phyloP scores from a whole-genome alignment of 805 yeast species.

The Lachancea fermentati region DNA sequence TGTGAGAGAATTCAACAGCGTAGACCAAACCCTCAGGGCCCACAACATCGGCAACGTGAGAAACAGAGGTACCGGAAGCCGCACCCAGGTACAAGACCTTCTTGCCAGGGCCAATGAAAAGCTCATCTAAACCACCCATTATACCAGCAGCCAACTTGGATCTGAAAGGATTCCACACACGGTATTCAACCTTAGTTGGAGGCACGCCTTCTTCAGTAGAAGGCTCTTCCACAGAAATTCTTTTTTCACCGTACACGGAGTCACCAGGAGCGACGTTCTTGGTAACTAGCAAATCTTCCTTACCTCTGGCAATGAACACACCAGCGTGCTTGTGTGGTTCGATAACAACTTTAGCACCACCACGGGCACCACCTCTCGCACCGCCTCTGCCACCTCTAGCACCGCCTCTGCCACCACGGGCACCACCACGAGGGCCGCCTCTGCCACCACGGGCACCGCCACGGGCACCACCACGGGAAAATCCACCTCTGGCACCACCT shows the following conservation, averaged over 20 bases:
- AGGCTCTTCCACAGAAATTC: slow-evolving; percentile 91
- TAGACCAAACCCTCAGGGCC: slow-evolving; percentile 99
- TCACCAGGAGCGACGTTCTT: slow-evolving; percentile 98
- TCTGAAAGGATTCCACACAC: slow-evolving; percentile 99
- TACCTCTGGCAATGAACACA: slow-evolving; percentile 99
- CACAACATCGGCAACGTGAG: slow-evolving; percentile 96
- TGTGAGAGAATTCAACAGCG: slow-evolving; percentile 98
- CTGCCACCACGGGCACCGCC: slow-evolving; percentile 57
- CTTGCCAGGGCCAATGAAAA: slow-evolving; percentile 96
- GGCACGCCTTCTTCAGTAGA: slow-evolving; percentile 81
- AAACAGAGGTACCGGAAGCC: slow-evolving; percentile 98
- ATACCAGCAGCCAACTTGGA: slow-evolving; percentile 99
- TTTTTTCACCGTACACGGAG: slow-evolving; percentile 96
- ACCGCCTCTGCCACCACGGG: slow-evolving; percentile 59
- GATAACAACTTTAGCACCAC: slow-evolving; percentile 93
- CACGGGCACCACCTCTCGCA: slow-evolving; percentile 74
- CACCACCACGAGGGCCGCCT: slow-evolving; percentile 50
- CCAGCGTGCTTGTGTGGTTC: slow-evolving; percentile 99
- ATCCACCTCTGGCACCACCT: slow-evolving; percentile 46
- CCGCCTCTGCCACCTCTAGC: slow-evolving; percentile 63
- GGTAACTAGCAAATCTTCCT: slow-evolving; percentile 96
- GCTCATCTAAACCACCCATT: slow-evolving; percentile 98
- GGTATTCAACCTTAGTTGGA: slow-evolving; percentile 93
- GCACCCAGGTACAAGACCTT: slow-evolving; percentile 98
- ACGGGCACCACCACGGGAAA: slow-evolving; percentile 48